Evolutionary conservation across 805 yeast species (phyloP), one percentile per base, ranked within the genome.

Genomic region (Barnettozyma populi): DNA sequence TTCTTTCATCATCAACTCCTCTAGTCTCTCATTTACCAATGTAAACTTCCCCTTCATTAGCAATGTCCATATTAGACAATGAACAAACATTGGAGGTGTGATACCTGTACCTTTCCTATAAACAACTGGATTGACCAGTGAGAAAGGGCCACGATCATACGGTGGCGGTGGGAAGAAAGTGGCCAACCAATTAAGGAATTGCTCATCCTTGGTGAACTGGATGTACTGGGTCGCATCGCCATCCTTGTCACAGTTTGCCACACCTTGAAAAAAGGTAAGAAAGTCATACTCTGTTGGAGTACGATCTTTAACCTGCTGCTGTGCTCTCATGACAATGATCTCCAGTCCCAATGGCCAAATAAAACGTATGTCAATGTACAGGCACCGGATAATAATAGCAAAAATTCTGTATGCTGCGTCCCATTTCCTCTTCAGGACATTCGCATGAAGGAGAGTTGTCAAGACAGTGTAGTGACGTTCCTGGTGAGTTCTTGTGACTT

Each of bases 281-380:
- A 52, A 25, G 5, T 48, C 37, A 29, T 55, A 53, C 9, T 52
- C 56, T 16, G 45, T 27, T 2, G 48, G 52, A 11, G 49, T 32
- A 2, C 37, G 41, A 5, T 44, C 41, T 21, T 36, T 45, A 16
- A 36, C 43, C 14, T 52, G 41, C 43, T 51, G 42, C 37, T 59
- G 59, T 2, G 54, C 49, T 4, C 55, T 24, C 24, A 57, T 52
- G 7, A 51, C 49, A 20, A 84, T 57, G 5, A 84, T 77, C 50
- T 79, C 82, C 5, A 79, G 61, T 0, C 86, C 90, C 1, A 82
- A 34, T 0, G 84, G 76, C 90, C 90, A 85, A 10, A 83, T 57
- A 3, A 74, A 64, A 46, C 80, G 66, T 6, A 82, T 59, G 57
- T 84, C 87, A 10, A 78, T 70, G 1, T 61, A 61, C 1, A 75